Base-by-base conservation (phyloP, 441 rosid genomes). In the Corymbia citriodora region DNA sequence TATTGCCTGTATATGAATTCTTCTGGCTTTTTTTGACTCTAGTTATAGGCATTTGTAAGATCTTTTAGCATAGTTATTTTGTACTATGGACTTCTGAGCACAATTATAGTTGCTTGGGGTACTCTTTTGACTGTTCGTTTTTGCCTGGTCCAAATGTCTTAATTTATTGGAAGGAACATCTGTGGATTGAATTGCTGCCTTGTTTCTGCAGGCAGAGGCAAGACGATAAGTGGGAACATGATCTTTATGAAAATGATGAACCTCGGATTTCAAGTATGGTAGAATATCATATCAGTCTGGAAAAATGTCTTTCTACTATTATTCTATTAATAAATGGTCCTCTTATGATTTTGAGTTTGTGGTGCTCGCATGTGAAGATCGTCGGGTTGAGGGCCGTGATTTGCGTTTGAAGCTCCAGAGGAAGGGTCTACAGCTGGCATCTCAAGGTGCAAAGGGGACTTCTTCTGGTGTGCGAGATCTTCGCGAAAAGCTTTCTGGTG, bases 201-300 rank as follows among this genome's bases (percentile, higher is more conserved):
- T 88, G 27, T 88, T 90, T 92, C 92, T 95, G 93, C 96, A 97
- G 99, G 93, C 98, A 95, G 93, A 95, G 99, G 95, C 98, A 95
- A 91, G 98, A 96, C 91, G 99, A 97, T 92, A 98, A 95, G 92
- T 98, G 99, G 99, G 98, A 97, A 94, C 99, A 98, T 92, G 99
- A 98, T 95, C 99, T 98, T 92, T 97, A 93, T 91, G 87, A 90
- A 18, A 92, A 92, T 65, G 93, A 94, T 89, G 94, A 89, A 90
- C 95, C 95, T 54, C 95, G 90, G 87, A 91, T 92, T 91, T 94
- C 99, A 93, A 93, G 99, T 98, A 98, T 91, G 97, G 72, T 57
- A 33, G 68, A 55, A 55, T 19, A 55, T 61, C 54, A 88, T 87
- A 88, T 70, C 89, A 52, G 55, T 92, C 86, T 89, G 92, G 88